Evolutionary conservation across 805 yeast species (phyloP).

Genomic region (Limtongia smithiae): DNA sequence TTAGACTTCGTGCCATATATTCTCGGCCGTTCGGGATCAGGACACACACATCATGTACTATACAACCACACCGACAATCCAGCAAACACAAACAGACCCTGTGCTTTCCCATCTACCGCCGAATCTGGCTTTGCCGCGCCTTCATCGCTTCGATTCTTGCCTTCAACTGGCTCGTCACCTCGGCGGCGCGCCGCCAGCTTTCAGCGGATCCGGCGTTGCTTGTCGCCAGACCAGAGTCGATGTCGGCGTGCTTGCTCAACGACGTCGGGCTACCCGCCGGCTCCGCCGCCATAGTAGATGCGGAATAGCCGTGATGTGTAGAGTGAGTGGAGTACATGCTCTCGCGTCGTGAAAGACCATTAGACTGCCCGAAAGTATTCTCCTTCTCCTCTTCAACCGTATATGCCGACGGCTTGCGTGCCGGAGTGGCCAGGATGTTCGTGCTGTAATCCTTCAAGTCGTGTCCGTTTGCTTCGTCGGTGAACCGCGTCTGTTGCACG

Average conservation of each 20-base stretch:
- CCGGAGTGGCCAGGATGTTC: neutral
- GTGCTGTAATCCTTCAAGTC: neutral
- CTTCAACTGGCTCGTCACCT: constrained; percentile 78
- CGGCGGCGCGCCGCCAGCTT: constrained; percentile 87
- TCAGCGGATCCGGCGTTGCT: constrained; percentile 34
- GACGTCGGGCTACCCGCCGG: neutral
- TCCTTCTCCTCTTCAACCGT: constrained; percentile 20
- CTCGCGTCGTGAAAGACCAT: constrained; percentile 1
- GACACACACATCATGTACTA: too few relatives aligned
- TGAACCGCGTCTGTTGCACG: neutral
- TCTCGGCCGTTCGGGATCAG: too few relatives aligned
- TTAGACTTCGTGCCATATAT: too few relatives aligned
- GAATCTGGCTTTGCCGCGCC: constrained; percentile 9
- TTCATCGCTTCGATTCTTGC: constrained; percentile 89
- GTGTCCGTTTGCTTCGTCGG: neutral
- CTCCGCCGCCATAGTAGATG: constrained; percentile 1
- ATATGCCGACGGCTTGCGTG: constrained; percentile 1
- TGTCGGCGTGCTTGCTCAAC: neutral
- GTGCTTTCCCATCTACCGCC: neutral
- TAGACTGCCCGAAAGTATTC: constrained; percentile 8
- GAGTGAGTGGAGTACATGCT: neutral
- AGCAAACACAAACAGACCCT: too few relatives aligned
- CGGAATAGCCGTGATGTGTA: neutral
- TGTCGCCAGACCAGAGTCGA: neutral
- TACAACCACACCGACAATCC: too few relatives aligned